phyloP scores from a whole-genome alignment of 1,139 yeast species.

The Candida frijolesensis region DNA sequence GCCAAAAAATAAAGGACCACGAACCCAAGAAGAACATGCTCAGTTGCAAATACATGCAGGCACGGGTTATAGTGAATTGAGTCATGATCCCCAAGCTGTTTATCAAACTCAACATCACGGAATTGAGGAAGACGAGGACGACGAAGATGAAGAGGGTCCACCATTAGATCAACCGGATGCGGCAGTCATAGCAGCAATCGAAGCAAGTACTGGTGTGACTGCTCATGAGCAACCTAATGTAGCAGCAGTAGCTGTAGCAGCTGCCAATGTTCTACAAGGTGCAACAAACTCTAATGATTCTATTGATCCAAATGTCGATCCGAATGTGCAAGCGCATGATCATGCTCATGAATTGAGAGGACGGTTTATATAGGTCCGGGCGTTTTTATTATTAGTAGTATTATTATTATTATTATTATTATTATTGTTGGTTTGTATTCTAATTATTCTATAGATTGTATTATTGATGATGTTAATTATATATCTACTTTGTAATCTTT shows the following conservation, averaged over 20 bases:
- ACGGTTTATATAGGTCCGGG: conserved; percentile 8
- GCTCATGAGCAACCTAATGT: conserved; percentile 28
- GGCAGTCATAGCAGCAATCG: conserved; percentile 51
- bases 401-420: neutral
- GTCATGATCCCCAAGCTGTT: neutral
- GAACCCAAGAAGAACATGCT: conserved; percentile 18
- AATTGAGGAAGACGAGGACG: neutral
- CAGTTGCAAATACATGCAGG: conserved; percentile 15
- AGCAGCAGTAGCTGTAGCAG: conserved; percentile 29
- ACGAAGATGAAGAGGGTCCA: conserved; percentile 19
- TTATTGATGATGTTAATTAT: neutral
- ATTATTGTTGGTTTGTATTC: neutral
- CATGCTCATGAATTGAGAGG: conserved; percentile 32
- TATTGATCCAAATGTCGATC: conserved; percentile 50
- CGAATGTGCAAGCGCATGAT: conserved; percentile 48
- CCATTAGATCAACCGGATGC: conserved; percentile 27
- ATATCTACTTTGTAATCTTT: neutral
- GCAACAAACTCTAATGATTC: conserved; percentile 36
- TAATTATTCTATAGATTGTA: neutral
- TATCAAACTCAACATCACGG: conserved; percentile 23
- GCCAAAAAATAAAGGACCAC: conserved; percentile 36
- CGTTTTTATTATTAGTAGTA: conserved; percentile 15
- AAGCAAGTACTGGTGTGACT: conserved; percentile 18
- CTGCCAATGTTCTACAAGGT: conserved; percentile 22
- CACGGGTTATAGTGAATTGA: conserved; percentile 14